A percentile compares a stretch with the other conserved stretches of the same genome.
phyloP scores from a whole-genome alignment of 2,329 filamentous ascomycete genomes.

The Aspergillus tanneri region DNA sequence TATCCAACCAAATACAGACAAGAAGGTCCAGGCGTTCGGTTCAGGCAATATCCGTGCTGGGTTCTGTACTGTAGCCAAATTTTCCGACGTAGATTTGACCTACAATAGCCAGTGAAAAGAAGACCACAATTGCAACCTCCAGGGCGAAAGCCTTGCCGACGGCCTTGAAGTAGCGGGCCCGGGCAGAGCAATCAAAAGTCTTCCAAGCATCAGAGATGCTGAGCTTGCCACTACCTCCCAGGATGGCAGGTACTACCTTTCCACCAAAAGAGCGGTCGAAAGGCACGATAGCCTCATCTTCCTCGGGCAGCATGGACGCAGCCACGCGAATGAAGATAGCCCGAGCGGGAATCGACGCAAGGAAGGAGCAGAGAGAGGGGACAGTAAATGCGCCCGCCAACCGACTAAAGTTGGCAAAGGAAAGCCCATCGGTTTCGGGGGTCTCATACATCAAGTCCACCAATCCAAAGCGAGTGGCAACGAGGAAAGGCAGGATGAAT shows the following conservation, averaged over 20 bases:
- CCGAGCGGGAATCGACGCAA: constrained; percentile 71
- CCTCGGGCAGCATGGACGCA: constrained; percentile 77
- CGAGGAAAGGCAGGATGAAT: constrained; percentile 36
- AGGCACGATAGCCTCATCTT: constrained; percentile 80
- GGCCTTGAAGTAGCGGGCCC: constrained; percentile 70
- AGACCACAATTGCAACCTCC: constrained; percentile 47
- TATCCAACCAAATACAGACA: too few relatives aligned
- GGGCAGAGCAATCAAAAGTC: constrained; percentile 70
- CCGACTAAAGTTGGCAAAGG: too few relatives aligned
- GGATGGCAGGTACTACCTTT: constrained; percentile 68
- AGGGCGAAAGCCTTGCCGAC: constrained; percentile 69
- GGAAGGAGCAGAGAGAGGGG: constrained; percentile 52
- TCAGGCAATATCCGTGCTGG: too few relatives aligned
- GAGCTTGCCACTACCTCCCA: constrained; percentile 70
- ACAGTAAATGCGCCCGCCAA: constrained; percentile 36
- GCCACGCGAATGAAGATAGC: constrained; percentile 80
- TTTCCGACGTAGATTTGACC: constrained; percentile 54
- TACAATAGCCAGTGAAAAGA: constrained; percentile 53
- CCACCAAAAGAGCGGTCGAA: constrained; percentile 86
- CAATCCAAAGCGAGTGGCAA: constrained; percentile 52
- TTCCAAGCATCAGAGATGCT: constrained; percentile 74
- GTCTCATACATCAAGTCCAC: too few relatives aligned
- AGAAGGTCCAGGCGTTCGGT: too few relatives aligned
- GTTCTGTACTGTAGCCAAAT: constrained; percentile 3
- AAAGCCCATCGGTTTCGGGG: too few relatives aligned